A percentile compares a stretch with the other conserved stretches of the same genome.
These are phyloP conservation scores for Tylopilus rubrobrunneus DNA, from an alignment of 768 basidiomycete species.

Conservation along the genomic window DNA sequence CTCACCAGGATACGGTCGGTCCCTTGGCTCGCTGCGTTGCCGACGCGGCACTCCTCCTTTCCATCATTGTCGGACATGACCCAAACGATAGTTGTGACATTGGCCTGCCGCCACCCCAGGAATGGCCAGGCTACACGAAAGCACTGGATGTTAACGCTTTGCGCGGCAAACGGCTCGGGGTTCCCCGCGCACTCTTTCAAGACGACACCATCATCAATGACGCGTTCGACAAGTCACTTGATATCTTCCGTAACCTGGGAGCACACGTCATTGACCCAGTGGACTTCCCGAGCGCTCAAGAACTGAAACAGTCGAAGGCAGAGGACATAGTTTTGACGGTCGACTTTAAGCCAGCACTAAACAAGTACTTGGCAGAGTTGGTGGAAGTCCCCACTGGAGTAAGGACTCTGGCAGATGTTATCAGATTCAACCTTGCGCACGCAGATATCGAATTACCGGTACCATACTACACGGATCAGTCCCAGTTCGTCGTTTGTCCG, in stretches of 20 bases:
- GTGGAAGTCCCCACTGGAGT: conserved; percentile 58
- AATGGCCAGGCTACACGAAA: conserved; percentile 52
- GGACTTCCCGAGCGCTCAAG: conserved; percentile 52
- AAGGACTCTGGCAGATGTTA: conserved; percentile 52
- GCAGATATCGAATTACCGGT: conserved; percentile 42
- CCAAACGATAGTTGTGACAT: conserved; percentile 35
- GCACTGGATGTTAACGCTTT: conserved; percentile 47
- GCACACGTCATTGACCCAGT: conserved; percentile 57
- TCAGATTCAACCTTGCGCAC: conserved; percentile 53
- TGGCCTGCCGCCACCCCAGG: conserved; percentile 41
- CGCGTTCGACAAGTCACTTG: conserved; percentile 38
- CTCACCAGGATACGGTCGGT: conserved; percentile 39
- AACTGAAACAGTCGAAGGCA: conserved; percentile 44
- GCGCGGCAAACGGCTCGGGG: conserved; percentile 42
- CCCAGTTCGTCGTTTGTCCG: conserved; percentile 23
- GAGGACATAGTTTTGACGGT: conserved; percentile 50
- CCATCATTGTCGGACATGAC: conserved; percentile 42
- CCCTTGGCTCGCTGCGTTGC: conserved; percentile 35
- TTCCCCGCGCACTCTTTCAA: conserved; percentile 36
- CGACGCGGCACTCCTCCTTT: conserved; percentile 37
- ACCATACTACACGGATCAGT: conserved; percentile 36
- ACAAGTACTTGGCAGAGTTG: conserved; percentile 45
- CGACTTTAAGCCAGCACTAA: conserved; percentile 53
- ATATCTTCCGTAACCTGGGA: conserved; percentile 36
- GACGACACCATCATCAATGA: conserved; percentile 24